A percentile compares a stretch with the other conserved stretches of the same genome.
phyloP scores from a whole-genome alignment of 2,329 filamentous ascomycete genomes.

The Fusarium sp. region DNA sequence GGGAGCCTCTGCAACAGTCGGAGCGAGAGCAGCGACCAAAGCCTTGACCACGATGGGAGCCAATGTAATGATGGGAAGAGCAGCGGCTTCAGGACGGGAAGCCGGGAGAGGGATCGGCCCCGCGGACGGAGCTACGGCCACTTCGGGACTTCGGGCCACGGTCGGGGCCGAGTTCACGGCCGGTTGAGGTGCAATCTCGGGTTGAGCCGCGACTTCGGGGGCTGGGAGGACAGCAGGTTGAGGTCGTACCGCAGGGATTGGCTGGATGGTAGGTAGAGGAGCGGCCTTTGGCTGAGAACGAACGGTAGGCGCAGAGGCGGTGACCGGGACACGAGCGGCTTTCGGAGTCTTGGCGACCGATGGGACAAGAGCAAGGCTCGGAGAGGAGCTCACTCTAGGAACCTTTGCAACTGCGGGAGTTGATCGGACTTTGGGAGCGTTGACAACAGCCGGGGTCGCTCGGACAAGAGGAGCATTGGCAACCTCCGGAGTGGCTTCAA shows the following conservation, averaged over 20 bases:
- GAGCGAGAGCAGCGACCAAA: constrained; percentile 12
- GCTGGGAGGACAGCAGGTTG: constrained; percentile 1
- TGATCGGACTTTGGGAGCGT: constrained; percentile 14
- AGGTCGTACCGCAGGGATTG: constrained; percentile 4
- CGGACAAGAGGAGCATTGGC: constrained; percentile 12
- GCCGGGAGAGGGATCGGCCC: constrained; percentile 24
- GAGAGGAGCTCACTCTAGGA: constrained; percentile 5
- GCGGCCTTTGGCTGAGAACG: neutral
- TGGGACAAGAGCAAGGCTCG: neutral
- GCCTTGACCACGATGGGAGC: constrained; percentile 25
- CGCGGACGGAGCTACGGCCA: constrained; percentile 7
- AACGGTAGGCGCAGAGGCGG: neutral
- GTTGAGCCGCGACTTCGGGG: constrained; percentile 11
- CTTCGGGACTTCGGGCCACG: constrained; percentile 11
- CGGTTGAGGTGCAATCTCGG: constrained; percentile 2
- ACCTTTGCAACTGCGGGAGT: neutral
- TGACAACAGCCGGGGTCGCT: neutral
- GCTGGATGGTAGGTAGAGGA: constrained; percentile 2
- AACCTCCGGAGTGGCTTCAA: neutral
- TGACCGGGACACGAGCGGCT: neutral
- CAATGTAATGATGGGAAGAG: constrained; percentile 19
- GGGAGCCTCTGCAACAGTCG: constrained; percentile 10
- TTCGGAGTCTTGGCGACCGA: neutral
- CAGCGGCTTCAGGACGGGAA: constrained; percentile 13
- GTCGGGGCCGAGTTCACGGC: neutral